Conservation (phyloP, 805 yeast species). For the Metahyphopichia silvanorum region DNA sequence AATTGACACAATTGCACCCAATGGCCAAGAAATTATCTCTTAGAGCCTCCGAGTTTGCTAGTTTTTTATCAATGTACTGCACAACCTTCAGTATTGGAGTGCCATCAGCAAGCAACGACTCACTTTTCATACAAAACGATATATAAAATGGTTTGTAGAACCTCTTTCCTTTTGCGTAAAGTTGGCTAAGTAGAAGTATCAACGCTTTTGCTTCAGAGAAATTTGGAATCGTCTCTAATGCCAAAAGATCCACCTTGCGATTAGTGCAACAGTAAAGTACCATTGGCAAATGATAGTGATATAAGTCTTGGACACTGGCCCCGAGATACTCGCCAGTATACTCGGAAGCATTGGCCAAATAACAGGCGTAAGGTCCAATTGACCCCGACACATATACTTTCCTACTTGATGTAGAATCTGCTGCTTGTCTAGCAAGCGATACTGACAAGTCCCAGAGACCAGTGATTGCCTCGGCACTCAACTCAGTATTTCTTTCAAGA, state of each 20-base stretch:
- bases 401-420: not conserved
- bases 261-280: constrained; percentile 31
- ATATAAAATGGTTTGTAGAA: constrained; percentile 43
- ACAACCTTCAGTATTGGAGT: constrained; percentile 21
- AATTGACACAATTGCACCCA: constrained; percentile 70
- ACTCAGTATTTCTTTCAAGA: constrained; percentile 19
- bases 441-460: constrained; percentile 21
- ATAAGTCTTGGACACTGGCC: constrained; percentile 34
- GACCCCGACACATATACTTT: constrained; percentile 51
- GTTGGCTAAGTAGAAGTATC: constrained; percentile 22
- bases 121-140: constrained; percentile 29
- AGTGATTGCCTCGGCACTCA: constrained; percentile 8
- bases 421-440: constrained; percentile 18
- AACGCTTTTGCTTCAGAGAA: constrained; percentile 53
- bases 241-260: constrained; percentile 51
- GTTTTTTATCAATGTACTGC: constrained; percentile 11
- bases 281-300: constrained; percentile 50
- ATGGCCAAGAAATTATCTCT: constrained; percentile 39
- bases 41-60: constrained; percentile 6
- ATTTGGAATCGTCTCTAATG: constrained; percentile 73
- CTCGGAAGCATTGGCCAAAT: constrained; percentile 64
- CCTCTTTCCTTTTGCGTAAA: constrained; percentile 11
- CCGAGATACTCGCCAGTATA: constrained; percentile 64
- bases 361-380: constrained; percentile 78
- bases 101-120: constrained; percentile 25